Evolutionary conservation across 1,284 basidiomycete genomes (phyloP), one percentile per base, ranked within the genome.

Genomic region (Malassezia equina): DNA sequence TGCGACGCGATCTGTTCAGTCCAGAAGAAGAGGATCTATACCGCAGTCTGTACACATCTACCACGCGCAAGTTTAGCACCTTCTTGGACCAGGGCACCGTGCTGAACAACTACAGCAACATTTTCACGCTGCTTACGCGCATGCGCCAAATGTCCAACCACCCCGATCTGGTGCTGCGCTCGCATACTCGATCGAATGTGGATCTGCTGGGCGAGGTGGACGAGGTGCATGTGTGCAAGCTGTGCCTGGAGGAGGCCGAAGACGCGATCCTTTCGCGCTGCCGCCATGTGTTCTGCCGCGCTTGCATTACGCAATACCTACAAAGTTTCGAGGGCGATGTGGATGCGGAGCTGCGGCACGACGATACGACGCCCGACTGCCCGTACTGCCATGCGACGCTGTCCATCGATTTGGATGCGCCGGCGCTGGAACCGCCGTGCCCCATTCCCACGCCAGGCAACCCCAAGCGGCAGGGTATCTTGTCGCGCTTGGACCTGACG

Each of bases 241-340:
- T 99, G n/a, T 99, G 94, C 76, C 88, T 90, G 63, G 94, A 99
- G 63, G 81, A 94, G 50, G 93, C 90, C 0, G 94, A 98, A 76
- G 94, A 99, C 69, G 90, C 93, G 1, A 95, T 99, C 60, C 75
- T 75, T 51, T 85, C 89, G 27, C 86, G 84, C 62, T 99, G 94
- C 75, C 81, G 81, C 43, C 90, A 93, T 72, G 75, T 78, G n/a
- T 78, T 78, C 53, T 90, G 95, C 73, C 83, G 94, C 59, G 89
- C 93, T 73, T 99, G 94, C 69, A 91, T 98, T 71, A 84, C 83
- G 65, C 90, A 94, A 75, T 98, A 96, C 72, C 79, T 98, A 47
- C 77, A 80, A 44, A 80, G 78, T 34, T 54, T 61, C 43, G 58
- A 64, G 24, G 48, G 46, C 36, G 55, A 57, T 27, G 17, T 13